Evolutionary conservation across 768 basidiomycete species (phyloP).

Genomic region (Tremella fuciformis): DNA sequence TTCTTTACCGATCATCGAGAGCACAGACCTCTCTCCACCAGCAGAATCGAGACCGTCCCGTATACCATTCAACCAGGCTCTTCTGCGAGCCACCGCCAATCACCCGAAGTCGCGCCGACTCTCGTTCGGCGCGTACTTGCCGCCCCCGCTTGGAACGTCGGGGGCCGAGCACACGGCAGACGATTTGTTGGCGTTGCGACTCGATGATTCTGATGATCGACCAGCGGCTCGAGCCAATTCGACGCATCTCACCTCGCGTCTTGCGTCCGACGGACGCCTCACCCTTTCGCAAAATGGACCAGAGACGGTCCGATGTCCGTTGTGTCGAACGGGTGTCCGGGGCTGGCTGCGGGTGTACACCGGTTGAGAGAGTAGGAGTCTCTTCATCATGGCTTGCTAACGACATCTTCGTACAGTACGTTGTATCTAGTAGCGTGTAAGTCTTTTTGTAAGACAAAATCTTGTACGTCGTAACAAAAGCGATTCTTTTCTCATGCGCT

Average conservation of each 20-base stretch:
- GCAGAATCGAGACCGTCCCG: constrained; percentile 2
- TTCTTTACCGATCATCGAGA: background rate
- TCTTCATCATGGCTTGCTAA: no score
- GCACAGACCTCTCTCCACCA: background rate
- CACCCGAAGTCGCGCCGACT: constrained; percentile 21
- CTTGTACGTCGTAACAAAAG: no score
- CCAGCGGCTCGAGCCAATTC: background rate
- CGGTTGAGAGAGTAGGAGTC: background rate
- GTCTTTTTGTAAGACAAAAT: no score
- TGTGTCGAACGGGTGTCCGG: constrained; percentile 1
- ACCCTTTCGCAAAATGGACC: background rate
- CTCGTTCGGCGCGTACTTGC: background rate
- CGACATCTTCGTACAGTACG: no score
- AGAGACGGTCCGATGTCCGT: background rate
- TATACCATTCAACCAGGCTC: constrained; percentile 16
- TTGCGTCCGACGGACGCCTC: constrained; percentile 1
- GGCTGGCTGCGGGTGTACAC: constrained; percentile 9
- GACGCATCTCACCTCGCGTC: background rate
- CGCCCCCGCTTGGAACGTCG: background rate
- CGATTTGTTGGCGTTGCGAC: background rate
- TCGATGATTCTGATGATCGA: background rate
- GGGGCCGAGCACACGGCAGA: background rate
- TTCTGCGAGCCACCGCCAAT: constrained; percentile 22
- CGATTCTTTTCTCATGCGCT: no score
- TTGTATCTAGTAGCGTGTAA: no score